Evolutionary conservation across 2,329 filamentous ascomycete genomes (phyloP).

Genomic region (Pyricularia grisea): DNA sequence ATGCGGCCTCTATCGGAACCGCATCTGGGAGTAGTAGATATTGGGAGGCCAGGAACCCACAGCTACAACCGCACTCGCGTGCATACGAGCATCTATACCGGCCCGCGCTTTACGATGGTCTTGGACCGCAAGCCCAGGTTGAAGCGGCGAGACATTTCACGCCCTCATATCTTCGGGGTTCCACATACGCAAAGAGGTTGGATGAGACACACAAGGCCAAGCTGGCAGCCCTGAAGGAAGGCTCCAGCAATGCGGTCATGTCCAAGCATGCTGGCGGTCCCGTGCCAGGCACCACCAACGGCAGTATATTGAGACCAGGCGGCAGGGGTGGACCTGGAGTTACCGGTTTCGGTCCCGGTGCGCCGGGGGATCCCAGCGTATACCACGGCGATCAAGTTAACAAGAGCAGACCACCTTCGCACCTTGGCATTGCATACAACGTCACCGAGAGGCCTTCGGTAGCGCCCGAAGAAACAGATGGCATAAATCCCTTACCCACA

Average conservation of each 20-base stretch:
- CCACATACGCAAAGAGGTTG: constrained; percentile 68
- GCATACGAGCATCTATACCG: constrained; percentile 41
- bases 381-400: background rate
- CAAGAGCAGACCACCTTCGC: constrained; percentile 32
- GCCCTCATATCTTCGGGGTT: constrained; percentile 73
- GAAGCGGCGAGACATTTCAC: constrained; percentile 51
- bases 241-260: constrained; percentile 17
- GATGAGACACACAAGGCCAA: constrained; percentile 60
- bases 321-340: constrained; percentile 38
- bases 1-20: background rate
- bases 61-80: constrained; percentile 38
- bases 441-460: constrained; percentile 64
- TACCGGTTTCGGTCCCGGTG: constrained; percentile 33
- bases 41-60: constrained; percentile 12
- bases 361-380: constrained; percentile 18
- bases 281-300: constrained; percentile 16
- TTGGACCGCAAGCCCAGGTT: constrained; percentile 5
- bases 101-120: constrained; percentile 14
- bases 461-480: constrained; percentile 43
- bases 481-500: constrained; percentile 61
- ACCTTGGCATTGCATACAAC: constrained; percentile 75
- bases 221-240: constrained; percentile 38
- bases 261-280: background rate
- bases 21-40: constrained; percentile 1
- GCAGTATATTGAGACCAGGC: background rate